Evolutionary conservation across 805 yeast species (phyloP).

Genomic region (Suhomyces faveliae): DNA sequence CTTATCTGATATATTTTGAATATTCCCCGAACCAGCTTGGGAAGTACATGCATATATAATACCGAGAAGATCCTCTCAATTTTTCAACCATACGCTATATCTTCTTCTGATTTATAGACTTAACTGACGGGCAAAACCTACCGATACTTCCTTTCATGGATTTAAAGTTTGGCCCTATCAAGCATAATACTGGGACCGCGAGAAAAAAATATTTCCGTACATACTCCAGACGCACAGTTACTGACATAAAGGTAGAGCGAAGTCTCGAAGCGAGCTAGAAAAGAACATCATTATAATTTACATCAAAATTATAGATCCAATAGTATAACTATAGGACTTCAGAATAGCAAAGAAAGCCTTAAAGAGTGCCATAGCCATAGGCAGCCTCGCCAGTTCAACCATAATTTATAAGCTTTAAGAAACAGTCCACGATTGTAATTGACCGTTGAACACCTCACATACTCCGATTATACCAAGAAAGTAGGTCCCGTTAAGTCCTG

Average conservation of each 20-base stretch:
- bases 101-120: neutral
- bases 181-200: neutral
- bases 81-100: neutral
- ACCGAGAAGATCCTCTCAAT: neutral
- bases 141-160: neutral
- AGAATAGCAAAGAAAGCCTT: neutral
- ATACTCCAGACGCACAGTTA: neutral
- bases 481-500: neutral
- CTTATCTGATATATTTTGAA: conserved; percentile 1
- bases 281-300: neutral
- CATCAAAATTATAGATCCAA: neutral
- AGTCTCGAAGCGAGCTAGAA: neutral
- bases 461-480: neutral
- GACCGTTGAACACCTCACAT: neutral
- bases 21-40: neutral
- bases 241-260: neutral
- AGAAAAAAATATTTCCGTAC: conserved; percentile 1
- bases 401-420: neutral
- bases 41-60: neutral
- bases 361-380: neutral
- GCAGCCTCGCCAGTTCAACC: neutral
- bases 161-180: conserved; percentile 1
- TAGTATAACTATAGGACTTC: neutral
- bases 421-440: neutral
- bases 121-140: neutral